phyloP scores from a whole-genome alignment of 2,329 filamentous ascomycete genomes.

The Epicoccum sorghinum region DNA sequence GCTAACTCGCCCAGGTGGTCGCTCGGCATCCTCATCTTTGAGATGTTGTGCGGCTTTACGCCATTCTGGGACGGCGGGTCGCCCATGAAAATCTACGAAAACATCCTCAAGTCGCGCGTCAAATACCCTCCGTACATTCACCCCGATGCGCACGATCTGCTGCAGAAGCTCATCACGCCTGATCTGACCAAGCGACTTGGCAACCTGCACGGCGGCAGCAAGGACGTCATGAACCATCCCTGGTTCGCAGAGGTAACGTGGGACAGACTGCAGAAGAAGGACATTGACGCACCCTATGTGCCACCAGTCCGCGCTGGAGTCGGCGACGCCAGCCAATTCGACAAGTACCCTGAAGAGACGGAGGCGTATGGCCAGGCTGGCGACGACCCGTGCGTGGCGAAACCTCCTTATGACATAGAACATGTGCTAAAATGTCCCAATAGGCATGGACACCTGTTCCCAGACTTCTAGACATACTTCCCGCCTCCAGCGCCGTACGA shows the following conservation, averaged over 20 bases:
- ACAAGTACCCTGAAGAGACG: slow-evolving; percentile 96
- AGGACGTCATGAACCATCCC: slow-evolving; percentile 91
- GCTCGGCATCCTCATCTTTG: slow-evolving; percentile 95
- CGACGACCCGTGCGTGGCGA: slow-evolving; percentile 78
- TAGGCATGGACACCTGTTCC: slow-evolving; percentile 44
- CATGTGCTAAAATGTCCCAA: slow-evolving; percentile 41
- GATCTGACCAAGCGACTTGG: slow-evolving; percentile 95
- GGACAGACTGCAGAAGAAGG: slow-evolving; percentile 91
- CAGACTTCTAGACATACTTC: slow-evolving; percentile 35
- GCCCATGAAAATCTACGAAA: slow-evolving; percentile 99
- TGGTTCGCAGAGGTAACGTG: slow-evolving; percentile 99
- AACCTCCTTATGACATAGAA: slow-evolving; percentile 30
- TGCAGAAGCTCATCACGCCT: slow-evolving; percentile 90
- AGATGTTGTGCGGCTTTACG: slow-evolving; percentile 99
- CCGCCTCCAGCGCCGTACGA: slow-evolving; percentile 1
- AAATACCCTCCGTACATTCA: slow-evolving; percentile 98
- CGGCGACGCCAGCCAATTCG: slow-evolving; percentile 96
- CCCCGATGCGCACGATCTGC: slow-evolving; percentile 88
- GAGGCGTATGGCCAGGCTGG: slow-evolving; percentile 85
- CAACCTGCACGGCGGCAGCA: slow-evolving; percentile 87
- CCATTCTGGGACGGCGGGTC: slow-evolving; percentile 99
- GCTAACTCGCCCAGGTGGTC: slow-evolving; percentile 77
- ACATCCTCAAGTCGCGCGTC: slow-evolving; percentile 92
- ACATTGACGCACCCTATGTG: slow-evolving; percentile 97
- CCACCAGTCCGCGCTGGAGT: slow-evolving; percentile 92